phyloP scores from a whole-genome alignment of 441 rosid species.

The Breynia disticha region DNA sequence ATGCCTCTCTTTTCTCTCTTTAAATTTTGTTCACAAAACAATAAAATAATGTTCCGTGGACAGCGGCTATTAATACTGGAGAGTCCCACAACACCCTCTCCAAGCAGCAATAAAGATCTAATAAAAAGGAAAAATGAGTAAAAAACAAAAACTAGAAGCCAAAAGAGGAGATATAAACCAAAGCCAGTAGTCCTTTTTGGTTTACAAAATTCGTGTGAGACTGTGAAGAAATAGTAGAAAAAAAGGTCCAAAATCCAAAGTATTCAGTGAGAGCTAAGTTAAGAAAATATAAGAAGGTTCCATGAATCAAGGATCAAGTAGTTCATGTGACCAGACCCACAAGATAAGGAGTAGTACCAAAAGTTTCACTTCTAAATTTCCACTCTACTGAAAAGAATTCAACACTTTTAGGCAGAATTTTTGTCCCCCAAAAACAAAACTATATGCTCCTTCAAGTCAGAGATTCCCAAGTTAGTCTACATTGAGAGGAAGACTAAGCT shows the following conservation, averaged over 20 bases:
- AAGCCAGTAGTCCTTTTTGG: slow-evolving; percentile 13
- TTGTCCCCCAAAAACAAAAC: neutral
- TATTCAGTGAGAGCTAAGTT: slow-evolving; percentile 16
- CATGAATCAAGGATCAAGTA: slow-evolving; percentile 89
- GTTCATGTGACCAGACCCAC: slow-evolving; percentile 53
- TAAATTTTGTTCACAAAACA: slow-evolving; percentile 10
- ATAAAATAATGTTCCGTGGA: slow-evolving; percentile 39
- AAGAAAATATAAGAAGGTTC: slow-evolving; percentile 65
- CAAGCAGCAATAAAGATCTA: slow-evolving; percentile 26
- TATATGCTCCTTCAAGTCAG: neutral
- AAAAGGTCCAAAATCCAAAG: slow-evolving; percentile 27
- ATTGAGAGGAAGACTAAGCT: neutral
- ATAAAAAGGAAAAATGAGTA: neutral
- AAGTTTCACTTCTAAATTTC: neutral
- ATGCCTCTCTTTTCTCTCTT: slow-evolving; percentile 4
- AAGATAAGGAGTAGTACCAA: slow-evolving; percentile 22
- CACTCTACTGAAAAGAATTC: neutral
- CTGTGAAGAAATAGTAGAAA: slow-evolving; percentile 4
- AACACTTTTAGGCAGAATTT: neutral
- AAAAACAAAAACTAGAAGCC: slow-evolving; percentile 10
- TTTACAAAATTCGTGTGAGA: neutral
- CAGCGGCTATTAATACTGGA: slow-evolving; percentile 65
- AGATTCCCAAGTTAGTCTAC: neutral
- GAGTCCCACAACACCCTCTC: slow-evolving; percentile 52
- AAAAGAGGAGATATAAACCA: slow-evolving; percentile 17